Conservation (phyloP, 108 stramenopile species). For the Cyclotella sp. region DNA sequence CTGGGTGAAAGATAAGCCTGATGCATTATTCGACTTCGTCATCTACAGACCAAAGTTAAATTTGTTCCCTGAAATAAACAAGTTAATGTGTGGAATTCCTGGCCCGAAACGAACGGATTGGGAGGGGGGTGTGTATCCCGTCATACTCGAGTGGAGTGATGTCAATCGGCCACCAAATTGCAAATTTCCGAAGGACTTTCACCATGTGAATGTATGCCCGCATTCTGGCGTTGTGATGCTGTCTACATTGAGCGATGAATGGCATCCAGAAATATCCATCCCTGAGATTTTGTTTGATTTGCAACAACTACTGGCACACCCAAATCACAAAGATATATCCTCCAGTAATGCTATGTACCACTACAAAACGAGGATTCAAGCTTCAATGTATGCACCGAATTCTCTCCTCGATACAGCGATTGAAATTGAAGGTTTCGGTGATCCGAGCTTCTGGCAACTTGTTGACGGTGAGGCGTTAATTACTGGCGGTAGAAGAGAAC, state of each 20-base stretch:
- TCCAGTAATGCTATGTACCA: conserved; percentile 9
- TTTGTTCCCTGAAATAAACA: neutral
- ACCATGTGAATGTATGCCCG: conserved; percentile 27
- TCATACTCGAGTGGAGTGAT: conserved; percentile 20
- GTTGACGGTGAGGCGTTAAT: conserved; percentile 19
- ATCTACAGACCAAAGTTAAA: conserved; percentile 16
- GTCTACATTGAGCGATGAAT: conserved; percentile 19
- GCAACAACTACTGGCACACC: conserved; percentile 38
- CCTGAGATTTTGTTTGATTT: conserved; percentile 33
- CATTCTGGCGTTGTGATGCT: conserved; percentile 3
- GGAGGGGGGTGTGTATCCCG: conserved; percentile 33
- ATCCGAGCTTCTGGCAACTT: conserved; percentile 9
- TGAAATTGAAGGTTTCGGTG: conserved; percentile 18
- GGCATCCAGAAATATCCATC: conserved; percentile 32
- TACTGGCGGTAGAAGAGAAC: neutral
- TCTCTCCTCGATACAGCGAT: conserved; percentile 5
- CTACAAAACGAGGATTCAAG: conserved; percentile 15
- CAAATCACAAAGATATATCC: conserved; percentile 17
- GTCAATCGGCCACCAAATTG: conserved; percentile 20
- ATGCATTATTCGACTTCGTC: conserved; percentile 32
- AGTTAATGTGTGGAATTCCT: conserved; percentile 26
- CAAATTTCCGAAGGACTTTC: conserved; percentile 31
- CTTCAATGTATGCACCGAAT: conserved; percentile 12
- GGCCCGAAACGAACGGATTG: conserved; percentile 34
- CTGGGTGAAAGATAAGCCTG: conserved; percentile 22